A percentile compares a stretch with the other conserved stretches of the same genome.
phyloP scores from a whole-genome alignment of 306 rosid species.

The Luffa aegyptiaca region DNA sequence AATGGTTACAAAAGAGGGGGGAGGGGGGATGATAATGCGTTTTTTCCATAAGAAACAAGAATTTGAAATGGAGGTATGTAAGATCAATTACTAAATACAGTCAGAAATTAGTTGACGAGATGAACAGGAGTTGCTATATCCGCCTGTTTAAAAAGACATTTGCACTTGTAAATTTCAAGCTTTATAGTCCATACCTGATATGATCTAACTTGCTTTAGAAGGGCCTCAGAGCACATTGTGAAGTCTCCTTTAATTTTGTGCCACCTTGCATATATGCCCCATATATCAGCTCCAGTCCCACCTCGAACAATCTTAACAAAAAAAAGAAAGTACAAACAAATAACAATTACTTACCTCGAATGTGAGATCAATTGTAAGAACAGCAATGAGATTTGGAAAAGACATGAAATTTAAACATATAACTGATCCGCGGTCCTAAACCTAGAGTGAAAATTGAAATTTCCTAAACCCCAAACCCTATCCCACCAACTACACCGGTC shows the following conservation, averaged over 20 bases:
- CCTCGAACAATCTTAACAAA: constrained; percentile 56
- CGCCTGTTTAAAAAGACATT: background rate
- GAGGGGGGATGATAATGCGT: background rate
- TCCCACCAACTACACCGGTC: background rate
- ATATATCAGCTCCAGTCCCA: constrained; percentile 59
- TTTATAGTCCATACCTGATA: constrained; percentile 59
- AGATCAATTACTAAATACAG: background rate
- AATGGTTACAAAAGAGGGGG: background rate
- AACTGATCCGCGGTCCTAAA: background rate
- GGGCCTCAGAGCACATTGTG: constrained; percentile 84
- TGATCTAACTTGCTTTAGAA: constrained; percentile 88
- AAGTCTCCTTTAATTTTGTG: constrained; percentile 80
- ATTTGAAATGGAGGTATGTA: background rate
- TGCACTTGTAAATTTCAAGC: background rate
- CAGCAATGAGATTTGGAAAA: background rate
- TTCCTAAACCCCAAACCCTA: background rate
- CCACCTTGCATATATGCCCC: constrained; percentile 94
- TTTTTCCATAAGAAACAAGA: background rate
- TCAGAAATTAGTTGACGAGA: background rate
- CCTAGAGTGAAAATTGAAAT: background rate
- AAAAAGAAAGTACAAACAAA: constrained; percentile 10
- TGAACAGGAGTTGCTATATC: background rate
- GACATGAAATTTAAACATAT: background rate
- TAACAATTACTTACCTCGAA: background rate
- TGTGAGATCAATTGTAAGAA: background rate